phyloP scores from a whole-genome alignment of 306 rosid species.

The Dryas octopetala region DNA sequence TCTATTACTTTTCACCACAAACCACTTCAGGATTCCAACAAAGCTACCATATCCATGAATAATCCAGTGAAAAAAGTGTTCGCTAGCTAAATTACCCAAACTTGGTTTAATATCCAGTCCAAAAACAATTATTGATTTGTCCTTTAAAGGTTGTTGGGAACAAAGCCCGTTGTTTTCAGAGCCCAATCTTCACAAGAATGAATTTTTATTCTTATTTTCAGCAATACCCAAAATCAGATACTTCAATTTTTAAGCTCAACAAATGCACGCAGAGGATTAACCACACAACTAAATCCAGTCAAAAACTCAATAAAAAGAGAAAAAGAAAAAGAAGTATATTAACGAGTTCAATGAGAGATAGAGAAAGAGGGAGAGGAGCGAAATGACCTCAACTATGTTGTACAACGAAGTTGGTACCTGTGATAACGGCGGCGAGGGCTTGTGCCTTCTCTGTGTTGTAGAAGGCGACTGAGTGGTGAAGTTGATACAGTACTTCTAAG shows the following conservation, averaged over 20 bases:
- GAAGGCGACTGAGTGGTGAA: background rate
- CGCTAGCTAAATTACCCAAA: background rate
- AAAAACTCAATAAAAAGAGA: background rate
- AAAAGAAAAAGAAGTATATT: background rate
- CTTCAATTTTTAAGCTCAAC: background rate
- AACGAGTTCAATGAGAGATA: background rate
- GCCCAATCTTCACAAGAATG: background rate
- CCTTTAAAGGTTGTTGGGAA: background rate
- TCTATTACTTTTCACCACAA: background rate
- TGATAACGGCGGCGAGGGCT: slow-evolving; percentile 6
- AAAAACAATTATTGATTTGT: background rate
- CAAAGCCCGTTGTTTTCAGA: background rate
- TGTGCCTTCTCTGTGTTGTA: background rate
- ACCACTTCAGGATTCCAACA: background rate
- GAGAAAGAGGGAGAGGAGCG: background rate
- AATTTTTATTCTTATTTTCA: background rate
- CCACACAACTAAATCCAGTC: background rate
- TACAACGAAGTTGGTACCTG: background rate
- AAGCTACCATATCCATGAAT: background rate
- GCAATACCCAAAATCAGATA: background rate
- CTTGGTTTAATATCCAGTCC: background rate
- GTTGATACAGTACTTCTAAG: background rate
- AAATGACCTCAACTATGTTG: background rate
- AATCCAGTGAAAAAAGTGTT: background rate
- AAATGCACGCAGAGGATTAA: background rate